Evolutionary conservation across 2,329 filamentous ascomycete genomes (phyloP), one percentile per base, ranked within the genome.

Genomic region (Alternaria burnsii): DNA sequence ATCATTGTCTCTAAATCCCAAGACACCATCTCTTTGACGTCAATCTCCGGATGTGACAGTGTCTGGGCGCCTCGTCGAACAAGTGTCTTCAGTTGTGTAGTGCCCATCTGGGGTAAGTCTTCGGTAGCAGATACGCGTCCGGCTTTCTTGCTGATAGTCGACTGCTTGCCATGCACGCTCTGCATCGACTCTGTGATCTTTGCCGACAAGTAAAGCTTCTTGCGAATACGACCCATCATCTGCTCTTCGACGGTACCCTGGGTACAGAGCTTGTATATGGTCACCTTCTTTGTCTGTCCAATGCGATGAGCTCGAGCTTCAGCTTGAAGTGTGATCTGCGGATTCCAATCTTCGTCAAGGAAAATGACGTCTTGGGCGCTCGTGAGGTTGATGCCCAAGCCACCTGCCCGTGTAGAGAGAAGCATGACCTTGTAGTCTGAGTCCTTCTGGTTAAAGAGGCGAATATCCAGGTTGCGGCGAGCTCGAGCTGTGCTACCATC

Each of bases 181-280:
- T 82, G 80, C 84, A 88, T 87, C 1, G 82, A 82, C 61, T 88
- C 86, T 0, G 85, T 88, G 18, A 88, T 85, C 67, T 87, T 88
- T 0, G 84, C 81, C 0, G 86, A 87, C 0, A 89, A 77, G 61
- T 88, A 88, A 0, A 88, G 77, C 74, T 89, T 89, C 79, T 89
- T 89, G 7, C 82, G 79, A n/a, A 87, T 84, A 1, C 85, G 78
- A 0, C 84, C 81, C 71, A 85, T 80, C 83, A 87, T 87, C 58
- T 87, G 86, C 61, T 86, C 84, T 61, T 87, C 85, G 0, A 87
- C 83, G 0, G 85, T 87, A 1, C 85, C 85, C 55, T 83, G 82
- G 0, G 85, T 84, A 61, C 84, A 85, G 0, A 87, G 74, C 64
- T 86, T 85, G 72, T 86, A 87, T 8, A 88, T 79, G 0, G 83